These are phyloP conservation scores for Mycocentrospora acerina DNA, from an alignment of 2,329 filamentous ascomycete genomes.

Conservation along the genomic window DNA sequence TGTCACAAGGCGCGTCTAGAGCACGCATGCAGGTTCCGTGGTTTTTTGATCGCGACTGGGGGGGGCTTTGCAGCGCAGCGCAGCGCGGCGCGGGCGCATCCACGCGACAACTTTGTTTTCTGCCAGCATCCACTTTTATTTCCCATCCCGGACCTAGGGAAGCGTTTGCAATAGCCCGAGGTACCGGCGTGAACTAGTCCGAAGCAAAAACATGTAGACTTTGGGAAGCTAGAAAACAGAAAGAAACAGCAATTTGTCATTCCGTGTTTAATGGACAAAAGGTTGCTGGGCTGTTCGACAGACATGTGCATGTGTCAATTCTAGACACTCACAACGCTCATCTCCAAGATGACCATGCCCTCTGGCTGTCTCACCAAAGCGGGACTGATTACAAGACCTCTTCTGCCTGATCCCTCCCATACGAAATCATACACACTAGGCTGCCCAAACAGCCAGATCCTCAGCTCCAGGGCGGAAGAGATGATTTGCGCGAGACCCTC, in stretches of 20 bases:
- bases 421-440: constrained; percentile 25
- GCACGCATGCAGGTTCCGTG: no score
- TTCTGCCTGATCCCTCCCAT: constrained; percentile 26
- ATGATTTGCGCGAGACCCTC: constrained; percentile 30
- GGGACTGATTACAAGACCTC: constrained; percentile 26
- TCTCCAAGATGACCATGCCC: background rate
- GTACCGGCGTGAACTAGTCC: constrained; percentile 3
- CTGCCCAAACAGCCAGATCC: constrained; percentile 34
- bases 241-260: no score
- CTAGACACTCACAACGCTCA: no score
- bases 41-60: no score
- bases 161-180: constrained; percentile 4
- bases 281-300: no score
- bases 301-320: no score
- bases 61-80: no score
- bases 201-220: no score
- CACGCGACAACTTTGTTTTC: constrained; percentile 1
- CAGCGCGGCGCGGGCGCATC: no score
- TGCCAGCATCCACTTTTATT: background rate
- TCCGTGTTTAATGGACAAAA: no score
- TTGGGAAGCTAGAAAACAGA: no score
- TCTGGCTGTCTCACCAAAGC: constrained; percentile 17
- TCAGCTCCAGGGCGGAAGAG: constrained; percentile 23
- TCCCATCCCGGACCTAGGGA: constrained; percentile 8
- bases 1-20: no score